These are phyloP conservation scores for Torulaspora pretoriensis DNA, from an alignment of 1,139 yeast species.

Conservation along the genomic window DNA sequence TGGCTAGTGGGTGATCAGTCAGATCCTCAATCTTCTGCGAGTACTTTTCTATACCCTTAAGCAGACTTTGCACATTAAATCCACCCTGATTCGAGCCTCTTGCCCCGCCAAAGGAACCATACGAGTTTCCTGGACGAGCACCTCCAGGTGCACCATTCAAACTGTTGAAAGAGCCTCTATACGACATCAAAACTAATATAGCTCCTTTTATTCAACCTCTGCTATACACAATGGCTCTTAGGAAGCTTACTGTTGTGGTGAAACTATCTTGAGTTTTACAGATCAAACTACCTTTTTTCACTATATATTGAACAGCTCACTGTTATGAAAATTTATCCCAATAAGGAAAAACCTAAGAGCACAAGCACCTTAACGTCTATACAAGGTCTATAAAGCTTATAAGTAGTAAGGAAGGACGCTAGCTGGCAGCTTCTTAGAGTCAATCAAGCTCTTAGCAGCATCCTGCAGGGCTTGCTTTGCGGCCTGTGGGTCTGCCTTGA, in stretches of 20 bases:
- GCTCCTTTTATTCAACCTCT: neutral
- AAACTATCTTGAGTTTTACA: neutral
- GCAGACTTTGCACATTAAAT: neutral
- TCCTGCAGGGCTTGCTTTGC: slow-evolving; percentile 48
- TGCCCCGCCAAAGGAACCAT: slow-evolving; percentile 6
- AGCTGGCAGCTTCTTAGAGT: slow-evolving; percentile 44
- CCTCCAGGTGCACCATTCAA: slow-evolving; percentile 21
- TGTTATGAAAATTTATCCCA: neutral
- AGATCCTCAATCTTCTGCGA: slow-evolving; percentile 37
- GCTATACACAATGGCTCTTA: slow-evolving; percentile 3
- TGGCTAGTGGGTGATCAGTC: slow-evolving; percentile 40
- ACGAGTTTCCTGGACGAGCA: slow-evolving; percentile 10
- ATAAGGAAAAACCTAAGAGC: neutral
- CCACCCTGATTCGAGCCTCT: slow-evolving; percentile 6
- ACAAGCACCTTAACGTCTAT: slow-evolving; percentile 2
- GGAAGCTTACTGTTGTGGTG: neutral
- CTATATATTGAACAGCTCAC: neutral
- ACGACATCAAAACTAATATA: slow-evolving; percentile 17
- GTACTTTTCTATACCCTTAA: slow-evolving; percentile 23
- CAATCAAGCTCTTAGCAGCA: slow-evolving; percentile 43
- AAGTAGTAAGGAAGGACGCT: slow-evolving; percentile 41
- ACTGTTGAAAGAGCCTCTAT: slow-evolving; percentile 32
- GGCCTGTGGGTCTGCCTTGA: slow-evolving; percentile 45
- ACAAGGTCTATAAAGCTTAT: neutral
- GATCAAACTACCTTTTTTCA: slow-evolving; percentile 1